Evolutionary conservation across 2,329 filamentous ascomycete genomes (phyloP).

Genomic region (Arthrobotrys iridis): DNA sequence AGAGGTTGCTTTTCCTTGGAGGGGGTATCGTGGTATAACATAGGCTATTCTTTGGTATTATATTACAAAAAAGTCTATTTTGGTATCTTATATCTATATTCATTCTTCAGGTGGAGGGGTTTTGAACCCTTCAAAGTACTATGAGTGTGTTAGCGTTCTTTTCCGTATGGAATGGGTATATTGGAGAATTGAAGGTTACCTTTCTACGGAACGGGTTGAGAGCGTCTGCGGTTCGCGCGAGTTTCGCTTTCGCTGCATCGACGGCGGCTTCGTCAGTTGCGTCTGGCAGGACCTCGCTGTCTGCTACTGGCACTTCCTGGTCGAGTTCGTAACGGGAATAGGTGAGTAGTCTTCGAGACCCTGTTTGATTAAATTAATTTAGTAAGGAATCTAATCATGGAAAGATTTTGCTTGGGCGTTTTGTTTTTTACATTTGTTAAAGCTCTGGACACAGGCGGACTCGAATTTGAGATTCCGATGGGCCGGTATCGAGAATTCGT

Average conservation of each 20-base stretch:
- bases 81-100: background rate
- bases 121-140: constrained; percentile 64
- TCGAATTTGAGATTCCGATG: constrained; percentile 80
- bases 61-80: background rate
- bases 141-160: constrained; percentile 2
- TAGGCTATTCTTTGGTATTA: background rate
- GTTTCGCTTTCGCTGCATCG: constrained; percentile 60
- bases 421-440: constrained; percentile 77
- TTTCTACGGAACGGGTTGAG: constrained; percentile 74
- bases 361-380: constrained; percentile 59
- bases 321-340: constrained; percentile 76
- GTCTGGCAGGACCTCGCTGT: constrained; percentile 60
- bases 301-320: constrained; percentile 58
- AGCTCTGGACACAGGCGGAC: constrained; percentile 81
- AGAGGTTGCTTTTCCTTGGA: background rate
- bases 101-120: constrained; percentile 33
- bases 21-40: background rate
- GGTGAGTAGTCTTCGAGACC: constrained; percentile 88
- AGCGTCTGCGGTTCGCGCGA: constrained; percentile 69
- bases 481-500: constrained; percentile 78
- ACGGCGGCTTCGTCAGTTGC: constrained; percentile 57
- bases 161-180: background rate
- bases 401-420: no score
- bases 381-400: constrained; percentile 55
- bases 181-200: constrained; percentile 55